Evolutionary conservation across 495 filamentous ascomycete genomes (phyloP), one percentile per base, ranked within the genome.

Genomic region (Penicillium cosmopolitanum): DNA sequence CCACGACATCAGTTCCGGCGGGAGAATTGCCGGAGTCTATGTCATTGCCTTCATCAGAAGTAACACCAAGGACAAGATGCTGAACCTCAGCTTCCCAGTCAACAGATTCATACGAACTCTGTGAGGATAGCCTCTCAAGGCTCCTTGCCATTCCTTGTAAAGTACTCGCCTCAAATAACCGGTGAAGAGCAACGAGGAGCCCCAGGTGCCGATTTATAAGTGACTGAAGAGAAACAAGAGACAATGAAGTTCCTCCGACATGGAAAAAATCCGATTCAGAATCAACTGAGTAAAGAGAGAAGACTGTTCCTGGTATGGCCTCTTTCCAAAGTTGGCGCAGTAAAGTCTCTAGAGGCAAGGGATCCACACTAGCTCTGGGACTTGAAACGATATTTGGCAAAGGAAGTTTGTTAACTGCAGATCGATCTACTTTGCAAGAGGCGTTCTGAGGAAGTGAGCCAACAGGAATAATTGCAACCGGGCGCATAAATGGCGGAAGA

Each of bases 401-500:
- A 1, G 64, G 58, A 31, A 21, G 75, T 28, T 25, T 34, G 13
- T 54, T 48, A 3, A 80, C 23, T 0, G 66, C 67, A 6, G 44
- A 59, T 13, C 80, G 60, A 55, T 83, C 81, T 0, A 78, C 55
- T 61, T 86, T 85, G 1, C 66, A 64, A 7, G 72, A 70, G 11
- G 48, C 67, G 1, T 58, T 85, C 10, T 62, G 53, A 0, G 83
- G 82, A 23, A 87, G 34, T 0, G 42, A n/a, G 3, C 73, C 65
- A 2, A 84, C 40, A 0, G 66, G 63, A 21, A 84, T 65, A 1
- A 73, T 53, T 3, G 64, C 48, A 2, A 70, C 64, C 0, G 84
- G 84, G 9, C 63, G 54, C 78, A 84, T 83, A 60, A 82, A 81
- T 15, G 57, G 60, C 0, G 82, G 82, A 9, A 85, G 42, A 0